These are phyloP conservation scores for Aspergillus ruber DNA, from an alignment of 2,329 filamentous ascomycete species.

Conservation along the genomic window DNA sequence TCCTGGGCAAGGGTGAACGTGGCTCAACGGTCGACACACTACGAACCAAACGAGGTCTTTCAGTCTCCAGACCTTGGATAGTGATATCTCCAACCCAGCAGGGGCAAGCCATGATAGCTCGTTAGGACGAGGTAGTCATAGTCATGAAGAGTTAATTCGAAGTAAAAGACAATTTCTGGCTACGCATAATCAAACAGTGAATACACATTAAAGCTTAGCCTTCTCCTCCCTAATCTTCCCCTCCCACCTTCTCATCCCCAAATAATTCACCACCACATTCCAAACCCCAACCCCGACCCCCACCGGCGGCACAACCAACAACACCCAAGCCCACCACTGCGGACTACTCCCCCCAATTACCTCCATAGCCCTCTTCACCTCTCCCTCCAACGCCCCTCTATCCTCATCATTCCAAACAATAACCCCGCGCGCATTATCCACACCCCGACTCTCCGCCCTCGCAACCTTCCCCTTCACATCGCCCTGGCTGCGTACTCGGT, in stretches of 20 bases:
- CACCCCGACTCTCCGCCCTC: conserved; percentile 58
- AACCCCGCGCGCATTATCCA: conserved; percentile 56
- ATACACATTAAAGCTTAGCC: conserved; percentile 42
- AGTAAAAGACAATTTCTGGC: too few relatives aligned
- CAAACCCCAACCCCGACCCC: conserved; percentile 62
- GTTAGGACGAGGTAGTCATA: not conserved
- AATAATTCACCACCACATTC: conserved; percentile 66
- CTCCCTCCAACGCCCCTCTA: conserved; percentile 60
- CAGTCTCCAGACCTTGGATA: conserved; percentile 7
- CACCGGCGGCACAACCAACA: conserved; percentile 65
- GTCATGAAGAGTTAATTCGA: too few relatives aligned
- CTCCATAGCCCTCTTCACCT: conserved; percentile 61
- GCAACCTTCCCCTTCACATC: conserved; percentile 78
- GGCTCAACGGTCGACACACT: not conserved
- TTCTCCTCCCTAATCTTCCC: conserved; percentile 52
- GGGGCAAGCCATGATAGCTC: conserved; percentile 5
- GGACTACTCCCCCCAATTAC: conserved; percentile 60
- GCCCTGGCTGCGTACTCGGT: conserved; percentile 78
- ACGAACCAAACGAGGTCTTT: conserved; percentile 8
- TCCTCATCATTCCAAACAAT: conserved; percentile 88
- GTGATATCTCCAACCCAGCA: conserved; percentile 3
- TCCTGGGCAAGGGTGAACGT: conserved; percentile 5
- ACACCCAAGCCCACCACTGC: conserved; percentile 74
- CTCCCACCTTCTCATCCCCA: conserved; percentile 66
- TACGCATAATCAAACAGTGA: too few relatives aligned